These are phyloP conservation scores for Escallonia rubra DNA, from an alignment of 129 eudicot genomes.

Conservation along the genomic window DNA sequence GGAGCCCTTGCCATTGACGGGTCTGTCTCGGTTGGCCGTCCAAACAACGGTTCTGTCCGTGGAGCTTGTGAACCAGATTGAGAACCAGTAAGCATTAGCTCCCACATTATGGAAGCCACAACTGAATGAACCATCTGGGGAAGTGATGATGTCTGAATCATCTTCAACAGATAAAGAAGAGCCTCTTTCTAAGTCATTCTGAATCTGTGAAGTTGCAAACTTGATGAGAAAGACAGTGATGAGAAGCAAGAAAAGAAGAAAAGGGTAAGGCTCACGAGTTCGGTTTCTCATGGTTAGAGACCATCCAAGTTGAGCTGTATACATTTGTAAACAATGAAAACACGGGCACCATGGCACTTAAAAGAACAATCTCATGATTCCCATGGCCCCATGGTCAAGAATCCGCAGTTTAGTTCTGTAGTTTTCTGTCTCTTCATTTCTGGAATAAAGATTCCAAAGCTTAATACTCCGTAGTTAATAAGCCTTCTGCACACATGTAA, in stretches of 20 bases:
- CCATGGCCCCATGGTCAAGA: too few relatives aligned
- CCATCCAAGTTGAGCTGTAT: too few relatives aligned
- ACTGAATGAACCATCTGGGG: slow-evolving; percentile 35
- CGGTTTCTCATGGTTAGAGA: not conserved
- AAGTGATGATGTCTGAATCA: slow-evolving; percentile 21
- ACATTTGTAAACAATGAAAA: too few relatives aligned
- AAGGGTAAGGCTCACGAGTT: not conserved
- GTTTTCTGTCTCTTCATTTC: too few relatives aligned
- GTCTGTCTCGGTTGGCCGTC: slow-evolving; percentile 44
- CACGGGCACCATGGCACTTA: too few relatives aligned
- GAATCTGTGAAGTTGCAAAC: slow-evolving; percentile 19
- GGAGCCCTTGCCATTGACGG: slow-evolving; percentile 38
- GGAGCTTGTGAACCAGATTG: slow-evolving; percentile 44
- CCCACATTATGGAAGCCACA: slow-evolving; percentile 34
- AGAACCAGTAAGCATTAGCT: slow-evolving; percentile 40
- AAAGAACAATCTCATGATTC: too few relatives aligned
- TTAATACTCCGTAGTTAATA: too few relatives aligned
- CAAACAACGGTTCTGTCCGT: slow-evolving; percentile 35
- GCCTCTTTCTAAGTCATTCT: slow-evolving; percentile 15
- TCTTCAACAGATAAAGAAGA: slow-evolving; percentile 26
- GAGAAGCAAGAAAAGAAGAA: not conserved
- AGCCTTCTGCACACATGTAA: too few relatives aligned
- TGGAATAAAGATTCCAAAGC: too few relatives aligned
- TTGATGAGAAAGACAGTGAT: slow-evolving; percentile 1
- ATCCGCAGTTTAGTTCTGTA: too few relatives aligned